Conservation (phyloP, 2,329 filamentous ascomycete species). For the Ophiocordyceps robertsii region DNA sequence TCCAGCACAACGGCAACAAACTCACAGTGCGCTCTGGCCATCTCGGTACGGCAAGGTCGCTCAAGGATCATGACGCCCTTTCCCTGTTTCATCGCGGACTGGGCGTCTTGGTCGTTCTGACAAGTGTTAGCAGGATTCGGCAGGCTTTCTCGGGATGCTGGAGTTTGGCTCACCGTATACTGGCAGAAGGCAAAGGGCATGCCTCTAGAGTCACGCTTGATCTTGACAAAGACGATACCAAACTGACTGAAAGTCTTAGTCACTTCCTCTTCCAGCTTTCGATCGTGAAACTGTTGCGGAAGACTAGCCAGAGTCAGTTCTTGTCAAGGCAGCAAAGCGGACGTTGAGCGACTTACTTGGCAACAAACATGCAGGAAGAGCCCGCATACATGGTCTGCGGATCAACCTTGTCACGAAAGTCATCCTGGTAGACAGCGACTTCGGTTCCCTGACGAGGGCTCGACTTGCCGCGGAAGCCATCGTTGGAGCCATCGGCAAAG, state of each 20-base stretch:
- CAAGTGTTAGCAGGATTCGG: not conserved
- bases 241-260: constrained; percentile 37
- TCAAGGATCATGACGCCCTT: constrained; percentile 36
- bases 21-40: constrained; percentile 45
- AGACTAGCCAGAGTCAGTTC: constrained; percentile 26
- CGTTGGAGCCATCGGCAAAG: constrained; percentile 4
- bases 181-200: constrained; percentile 55
- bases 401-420: constrained; percentile 18
- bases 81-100: constrained; percentile 31
- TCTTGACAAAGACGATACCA: constrained; percentile 48
- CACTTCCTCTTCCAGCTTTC: constrained; percentile 36
- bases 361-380: constrained; percentile 48
- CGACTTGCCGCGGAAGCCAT: not conserved
- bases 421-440: constrained; percentile 1
- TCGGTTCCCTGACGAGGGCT: not conserved
- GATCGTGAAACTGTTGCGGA: constrained; percentile 33
- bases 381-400: constrained; percentile 39
- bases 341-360: constrained; percentile 41
- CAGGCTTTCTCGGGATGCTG: not conserved
- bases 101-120: constrained; percentile 35
- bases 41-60: constrained; percentile 45
- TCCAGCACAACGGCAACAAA: constrained; percentile 2
- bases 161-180: constrained; percentile 35
- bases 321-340: not conserved
- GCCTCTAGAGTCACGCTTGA: constrained; percentile 39